phyloP scores from a whole-genome alignment of 106 monocot genomes.

The Dioscorea zingiberensis region DNA sequence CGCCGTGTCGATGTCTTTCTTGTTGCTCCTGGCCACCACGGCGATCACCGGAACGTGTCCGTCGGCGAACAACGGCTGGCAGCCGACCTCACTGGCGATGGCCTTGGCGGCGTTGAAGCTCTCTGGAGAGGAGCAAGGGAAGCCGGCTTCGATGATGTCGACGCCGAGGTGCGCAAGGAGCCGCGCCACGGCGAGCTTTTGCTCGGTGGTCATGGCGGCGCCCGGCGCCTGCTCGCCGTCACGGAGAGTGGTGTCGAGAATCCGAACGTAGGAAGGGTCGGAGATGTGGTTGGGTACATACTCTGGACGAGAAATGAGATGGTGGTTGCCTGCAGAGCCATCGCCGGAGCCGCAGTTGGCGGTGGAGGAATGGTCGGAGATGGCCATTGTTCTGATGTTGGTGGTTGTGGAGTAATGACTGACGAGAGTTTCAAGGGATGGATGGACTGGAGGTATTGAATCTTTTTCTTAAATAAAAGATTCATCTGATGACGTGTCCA shows the following conservation, averaged over 20 bases:
- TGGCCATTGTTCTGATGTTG: too few species aligned
- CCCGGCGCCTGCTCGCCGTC: conserved; percentile 99
- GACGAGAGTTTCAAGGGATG: too few species aligned
- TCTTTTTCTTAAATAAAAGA: too few species aligned
- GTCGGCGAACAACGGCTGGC: conserved; percentile 26
- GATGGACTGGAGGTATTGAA: too few species aligned
- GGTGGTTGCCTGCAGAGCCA: too few species aligned
- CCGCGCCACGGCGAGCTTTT: conserved; percentile 83
- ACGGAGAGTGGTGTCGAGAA: conserved; percentile 94
- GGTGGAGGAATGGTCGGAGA: too few species aligned
- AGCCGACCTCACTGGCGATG: conserved; percentile 81
- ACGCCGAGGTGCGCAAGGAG: conserved; percentile 74
- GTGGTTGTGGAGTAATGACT: too few species aligned
- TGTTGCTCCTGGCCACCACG: conserved; percentile 73
- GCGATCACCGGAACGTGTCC: conserved; percentile 87
- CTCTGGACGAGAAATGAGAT: conserved; percentile 43
- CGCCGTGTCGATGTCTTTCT: conserved; percentile 66
- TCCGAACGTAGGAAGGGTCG: conserved; percentile 72
- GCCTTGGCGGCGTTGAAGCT: conserved; percentile 74
- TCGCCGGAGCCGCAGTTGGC: too few species aligned
- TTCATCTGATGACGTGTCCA: too few species aligned
- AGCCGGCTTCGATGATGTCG: conserved; percentile 95
- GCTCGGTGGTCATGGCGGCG: conserved; percentile 82
- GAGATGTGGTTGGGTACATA: conserved; percentile 68
- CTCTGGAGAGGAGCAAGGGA: conserved; percentile 83